Evolutionary conservation across 2,329 filamentous ascomycete genomes (phyloP).

Genomic region (Colletotrichum trifolii): DNA sequence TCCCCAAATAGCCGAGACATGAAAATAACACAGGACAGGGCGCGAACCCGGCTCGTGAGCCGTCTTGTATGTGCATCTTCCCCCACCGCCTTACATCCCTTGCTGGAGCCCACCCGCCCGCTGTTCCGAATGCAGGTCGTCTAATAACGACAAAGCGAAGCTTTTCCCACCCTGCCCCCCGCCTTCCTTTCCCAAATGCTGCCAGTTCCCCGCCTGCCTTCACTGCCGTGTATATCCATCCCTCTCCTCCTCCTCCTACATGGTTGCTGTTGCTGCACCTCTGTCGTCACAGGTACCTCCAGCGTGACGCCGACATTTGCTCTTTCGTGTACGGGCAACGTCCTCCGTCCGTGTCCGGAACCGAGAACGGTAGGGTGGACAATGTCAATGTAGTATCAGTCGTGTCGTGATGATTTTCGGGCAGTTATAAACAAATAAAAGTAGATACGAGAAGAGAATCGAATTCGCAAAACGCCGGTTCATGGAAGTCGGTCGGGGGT

Average conservation of each 20-base stretch:
- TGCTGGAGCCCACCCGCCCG: background rate
- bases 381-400: background rate
- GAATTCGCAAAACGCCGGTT: slow-evolving; percentile 34
- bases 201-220: background rate
- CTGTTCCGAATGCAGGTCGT: slow-evolving; percentile 13
- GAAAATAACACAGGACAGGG: slow-evolving; percentile 3
- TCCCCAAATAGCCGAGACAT: background rate
- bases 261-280: too few species aligned
- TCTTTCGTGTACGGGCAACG: background rate
- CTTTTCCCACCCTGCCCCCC: background rate
- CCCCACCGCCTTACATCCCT: background rate
- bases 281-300: too few species aligned
- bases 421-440: background rate
- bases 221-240: background rate
- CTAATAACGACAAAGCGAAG: slow-evolving; percentile 32
- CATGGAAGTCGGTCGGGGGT: slow-evolving; percentile 23
- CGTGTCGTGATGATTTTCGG: background rate
- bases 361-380: background rate
- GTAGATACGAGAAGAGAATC: slow-evolving; percentile 32
- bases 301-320: too few species aligned
- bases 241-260: too few species aligned
- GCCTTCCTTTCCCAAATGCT: slow-evolving; percentile 9
- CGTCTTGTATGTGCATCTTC: slow-evolving; percentile 21
- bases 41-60: slow-evolving; percentile 20
- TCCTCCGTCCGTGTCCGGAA: background rate